Conservation (phyloP, 768 basidiomycete genomes). For the Harrya chromipes region DNA sequence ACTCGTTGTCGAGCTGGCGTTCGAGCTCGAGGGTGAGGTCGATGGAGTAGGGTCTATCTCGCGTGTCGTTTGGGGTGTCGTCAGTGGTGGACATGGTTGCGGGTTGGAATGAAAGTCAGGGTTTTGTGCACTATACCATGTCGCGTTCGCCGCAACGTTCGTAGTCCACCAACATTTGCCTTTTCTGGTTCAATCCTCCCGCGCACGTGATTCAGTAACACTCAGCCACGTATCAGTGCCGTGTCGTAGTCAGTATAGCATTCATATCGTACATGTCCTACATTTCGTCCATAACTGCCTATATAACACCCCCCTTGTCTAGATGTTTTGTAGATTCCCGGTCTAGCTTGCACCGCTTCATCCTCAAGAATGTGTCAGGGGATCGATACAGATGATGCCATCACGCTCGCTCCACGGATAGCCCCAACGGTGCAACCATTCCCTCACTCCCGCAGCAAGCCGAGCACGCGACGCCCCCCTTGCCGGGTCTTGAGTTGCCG, state of each 20-base stretch:
- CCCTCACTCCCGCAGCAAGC: conserved; percentile 81
- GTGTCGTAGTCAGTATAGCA: background rate
- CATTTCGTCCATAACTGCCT: background rate
- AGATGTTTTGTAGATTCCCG: conserved; percentile 6
- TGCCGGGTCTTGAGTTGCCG: conserved; percentile 80
- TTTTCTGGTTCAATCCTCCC: background rate
- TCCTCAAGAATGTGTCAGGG: conserved; percentile 61
- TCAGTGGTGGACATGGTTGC: conserved; percentile 31
- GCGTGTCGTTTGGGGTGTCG: conserved; percentile 14
- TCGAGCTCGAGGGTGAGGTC: conserved; percentile 81
- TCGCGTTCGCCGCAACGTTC: conserved; percentile 9
- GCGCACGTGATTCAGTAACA: conserved; percentile 13
- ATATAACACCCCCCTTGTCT: conserved; percentile 1
- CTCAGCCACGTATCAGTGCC: too few species aligned
- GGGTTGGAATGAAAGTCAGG: background rate
- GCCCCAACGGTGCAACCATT: conserved; percentile 91
- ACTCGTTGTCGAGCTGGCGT: conserved; percentile 66
- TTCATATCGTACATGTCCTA: conserved; percentile 7
- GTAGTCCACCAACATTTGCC: background rate
- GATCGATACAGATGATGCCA: conserved; percentile 86
- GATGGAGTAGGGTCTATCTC: conserved; percentile 49
- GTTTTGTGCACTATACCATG: background rate
- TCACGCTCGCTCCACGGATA: conserved; percentile 95
- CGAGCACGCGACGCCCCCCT: conserved; percentile 82
- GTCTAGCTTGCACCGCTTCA: background rate